Evolutionary conservation across 169 alveolate genomes (phyloP).

Genomic region (Plasmodium yoelii): DNA sequence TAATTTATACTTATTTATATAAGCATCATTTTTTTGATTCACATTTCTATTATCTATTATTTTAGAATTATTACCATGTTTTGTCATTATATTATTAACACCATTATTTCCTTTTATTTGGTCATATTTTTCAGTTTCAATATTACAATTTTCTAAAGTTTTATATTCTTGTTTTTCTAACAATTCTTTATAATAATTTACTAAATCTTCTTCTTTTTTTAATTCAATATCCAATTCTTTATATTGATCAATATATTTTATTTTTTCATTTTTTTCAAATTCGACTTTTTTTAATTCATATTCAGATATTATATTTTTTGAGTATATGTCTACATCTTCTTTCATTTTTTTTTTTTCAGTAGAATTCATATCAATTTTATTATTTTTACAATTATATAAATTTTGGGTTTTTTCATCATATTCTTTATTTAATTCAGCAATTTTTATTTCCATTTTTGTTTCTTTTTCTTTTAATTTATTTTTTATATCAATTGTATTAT

Average conservation of each 20-base stretch:
- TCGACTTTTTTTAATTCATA: constrained; percentile 43
- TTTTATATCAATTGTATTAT: constrained; percentile 3
- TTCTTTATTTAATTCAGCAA: constrained; percentile 72
- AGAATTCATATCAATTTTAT: constrained; percentile 22
- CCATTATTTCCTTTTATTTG: constrained; percentile 10
- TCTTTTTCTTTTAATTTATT: not conserved
- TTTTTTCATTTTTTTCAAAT: constrained; percentile 36
- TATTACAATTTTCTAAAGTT: not conserved
- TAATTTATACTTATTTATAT: constrained; percentile 21
- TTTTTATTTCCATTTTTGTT: constrained; percentile 1
- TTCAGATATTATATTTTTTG: constrained; percentile 22
- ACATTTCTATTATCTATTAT: constrained; percentile 18
- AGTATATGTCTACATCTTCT: constrained; percentile 41
- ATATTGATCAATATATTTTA: constrained; percentile 8
- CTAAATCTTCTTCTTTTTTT: constrained; percentile 33
- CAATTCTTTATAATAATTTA: constrained; percentile 53
- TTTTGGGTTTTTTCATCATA: constrained; percentile 36
- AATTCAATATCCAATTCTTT: constrained; percentile 45
- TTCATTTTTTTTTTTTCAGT: constrained; percentile 41
- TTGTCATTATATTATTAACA: not conserved
- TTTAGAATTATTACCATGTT: not conserved
- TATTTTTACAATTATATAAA: constrained; percentile 1
- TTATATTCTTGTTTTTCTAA: constrained; percentile 16
- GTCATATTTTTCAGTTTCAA: not conserved
- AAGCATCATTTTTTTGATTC: not conserved